Conservation (phyloP, 169 alveolate genomes). For the Condylostoma magnum region DNA sequence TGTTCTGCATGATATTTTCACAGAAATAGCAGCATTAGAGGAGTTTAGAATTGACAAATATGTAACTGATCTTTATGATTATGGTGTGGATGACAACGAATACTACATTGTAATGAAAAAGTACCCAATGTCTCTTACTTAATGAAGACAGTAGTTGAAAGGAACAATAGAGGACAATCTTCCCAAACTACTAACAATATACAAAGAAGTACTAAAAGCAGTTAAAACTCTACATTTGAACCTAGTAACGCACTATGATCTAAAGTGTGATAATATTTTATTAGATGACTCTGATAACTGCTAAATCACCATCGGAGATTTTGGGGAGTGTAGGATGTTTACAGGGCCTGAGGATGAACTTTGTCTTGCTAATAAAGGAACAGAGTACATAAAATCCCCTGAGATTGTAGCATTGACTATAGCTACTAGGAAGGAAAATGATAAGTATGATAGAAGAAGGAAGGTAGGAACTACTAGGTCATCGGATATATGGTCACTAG, state of each 20-base stretch:
- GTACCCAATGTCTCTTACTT: constrained; percentile 73
- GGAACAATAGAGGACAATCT: constrained; percentile 65
- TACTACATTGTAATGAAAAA: constrained; percentile 85
- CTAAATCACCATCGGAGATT: constrained; percentile 86
- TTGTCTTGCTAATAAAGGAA: constrained; percentile 81
- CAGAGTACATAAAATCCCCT: constrained; percentile 89
- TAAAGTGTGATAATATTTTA: constrained; percentile 91
- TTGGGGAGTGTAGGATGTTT: constrained; percentile 90
- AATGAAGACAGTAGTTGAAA: constrained; percentile 76
- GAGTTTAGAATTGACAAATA: constrained; percentile 74
- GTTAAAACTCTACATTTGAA: constrained; percentile 82
- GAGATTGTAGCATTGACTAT: constrained; percentile 87
- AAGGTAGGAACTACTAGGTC: constrained; percentile 87
- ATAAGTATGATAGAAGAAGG: constrained; percentile 83
- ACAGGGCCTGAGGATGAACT: constrained; percentile 72
- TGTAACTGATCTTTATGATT: constrained; percentile 85
- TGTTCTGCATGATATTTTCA: constrained; percentile 80
- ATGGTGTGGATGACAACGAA: constrained; percentile 78
- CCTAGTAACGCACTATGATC: constrained; percentile 90
- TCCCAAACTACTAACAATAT: constrained; percentile 68
- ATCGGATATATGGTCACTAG: constrained; percentile 92
- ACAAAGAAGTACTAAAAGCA: constrained; percentile 80
- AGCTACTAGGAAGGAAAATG: constrained; percentile 77
- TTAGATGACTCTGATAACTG: constrained; percentile 57
- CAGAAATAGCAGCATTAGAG: constrained; percentile 86